Base-by-base conservation (phyloP, 306 rosid species). In the Purshia tridentata region DNA sequence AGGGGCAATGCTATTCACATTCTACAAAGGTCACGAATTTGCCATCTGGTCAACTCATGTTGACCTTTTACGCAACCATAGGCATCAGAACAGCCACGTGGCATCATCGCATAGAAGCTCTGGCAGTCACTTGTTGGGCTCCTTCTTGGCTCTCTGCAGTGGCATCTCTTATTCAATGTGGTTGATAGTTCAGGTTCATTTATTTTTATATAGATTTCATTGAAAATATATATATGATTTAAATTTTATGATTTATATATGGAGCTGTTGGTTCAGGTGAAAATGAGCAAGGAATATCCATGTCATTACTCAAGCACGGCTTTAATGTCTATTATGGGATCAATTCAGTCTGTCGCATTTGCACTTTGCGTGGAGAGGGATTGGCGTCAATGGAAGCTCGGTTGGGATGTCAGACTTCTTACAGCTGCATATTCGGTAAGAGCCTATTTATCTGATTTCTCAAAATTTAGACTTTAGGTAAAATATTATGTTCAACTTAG, bases 1-100 rank as follows among this genome's bases (percentile, higher is more conserved):
- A 46, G 96, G 90, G 63, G 90, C 96, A n/a, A 87, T 87, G 92
- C 0, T 87, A 20, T 70, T 89, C 55, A 87, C 88, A 0, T 82
- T 89, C 72, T 40, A 76, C 83, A 85, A 74, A 80, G 96, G 92
- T 4, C 39, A 51, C 6, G 72, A 85, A 22, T 68, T 87, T 49
- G 3, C 72, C 44, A 68, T 85, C 3, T 82, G 86, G 87, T 69
- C 86, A 1, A 72, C 77, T 16, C 88, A 81, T 48, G 22, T 85
- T 16, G 70, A 85, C 80, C 84, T 89, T 29, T 40, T 89, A 67
- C 81, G 35, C 35, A 29, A 54, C 4, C 35, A 35, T 0, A 35
- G 18, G 4, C 14, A 5, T 8, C 53, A 5, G 4, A 50, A 0
- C n/a, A 5, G 9, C 42, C 71, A 62, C 66, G 12, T 69, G 45